Base-by-base conservation (phyloP, 1,284 basidiomycete genomes). In the Boletus mariae region DNA sequence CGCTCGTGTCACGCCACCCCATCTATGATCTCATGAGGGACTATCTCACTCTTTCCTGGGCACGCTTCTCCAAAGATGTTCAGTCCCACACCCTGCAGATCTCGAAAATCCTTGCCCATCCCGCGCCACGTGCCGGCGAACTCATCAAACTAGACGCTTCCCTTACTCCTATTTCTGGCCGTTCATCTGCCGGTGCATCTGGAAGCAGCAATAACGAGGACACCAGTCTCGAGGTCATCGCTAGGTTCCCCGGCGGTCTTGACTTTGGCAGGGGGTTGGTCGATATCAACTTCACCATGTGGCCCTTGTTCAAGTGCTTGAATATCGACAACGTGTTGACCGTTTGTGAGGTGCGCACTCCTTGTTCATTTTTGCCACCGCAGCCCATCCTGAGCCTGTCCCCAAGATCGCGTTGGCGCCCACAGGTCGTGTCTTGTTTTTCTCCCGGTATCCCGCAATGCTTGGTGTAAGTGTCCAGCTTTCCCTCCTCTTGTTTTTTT, bases 261-360 rank as follows among this genome's bases (percentile, higher is more conserved):
- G 89, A 92, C 69, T 92, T 92, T 64, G 89, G 90, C 20, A 80
- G 84, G 49, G 90, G 89, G 5, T 73, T 92, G 49, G 89, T 92
- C 28, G 89, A 92, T 61, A 88, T 90, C 63, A 92, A 92, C 69
- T 95, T 96, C 67, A 93, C 94, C 46, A 92, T 97, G 84, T 98
- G 94, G 94, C 95, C 95, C 0, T 69, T 98, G 51, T 98, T 98
- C 81, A 92, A 96, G 69, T 90, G 90, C 58, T 73, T 98, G 54
- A 94, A 94, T 62, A 82, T 98, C 54, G 95, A 97, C 69, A 94
- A 97, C 65, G 90, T 98, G 57, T 73, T 98, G 54, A 94, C 91
- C 26, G 90, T 94, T 54, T 93, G 93, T 67, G 95, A 98, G 80
- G 90, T 90, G 61, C 42, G 77, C 29, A 26, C 11, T 51, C 34